Evolutionary conservation across 495 filamentous ascomycete genomes (phyloP).

Genomic region (Daldinia vernicosa): DNA sequence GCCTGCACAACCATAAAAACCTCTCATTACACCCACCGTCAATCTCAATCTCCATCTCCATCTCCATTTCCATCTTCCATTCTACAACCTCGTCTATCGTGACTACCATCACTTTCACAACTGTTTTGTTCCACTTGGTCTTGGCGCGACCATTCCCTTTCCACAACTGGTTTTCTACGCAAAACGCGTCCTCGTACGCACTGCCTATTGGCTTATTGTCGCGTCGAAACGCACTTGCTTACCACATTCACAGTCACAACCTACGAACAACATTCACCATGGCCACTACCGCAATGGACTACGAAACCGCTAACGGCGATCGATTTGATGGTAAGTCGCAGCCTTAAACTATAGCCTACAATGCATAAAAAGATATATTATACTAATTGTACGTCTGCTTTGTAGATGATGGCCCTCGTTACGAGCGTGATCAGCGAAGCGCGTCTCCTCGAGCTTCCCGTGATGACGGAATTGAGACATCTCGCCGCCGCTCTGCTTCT

Average conservation of each 20-base stretch:
- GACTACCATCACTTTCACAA: conserved; percentile 8
- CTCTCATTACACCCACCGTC: conserved; percentile 42
- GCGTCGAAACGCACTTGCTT: conserved; percentile 34
- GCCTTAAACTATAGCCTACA: background rate
- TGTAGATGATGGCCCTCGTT: conserved; percentile 78
- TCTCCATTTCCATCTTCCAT: conserved; percentile 12
- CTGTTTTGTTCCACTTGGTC: conserved; percentile 1
- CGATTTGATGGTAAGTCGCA: conserved; percentile 80
- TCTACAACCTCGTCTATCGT: conserved; percentile 7
- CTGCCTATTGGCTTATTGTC: conserved; percentile 27
- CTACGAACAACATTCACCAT: conserved; percentile 45
- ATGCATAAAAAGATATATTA: background rate
- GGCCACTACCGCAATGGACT: conserved; percentile 75
- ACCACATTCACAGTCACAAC: conserved; percentile 24
- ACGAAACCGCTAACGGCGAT: conserved; percentile 82
- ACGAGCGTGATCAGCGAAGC: conserved; percentile 83
- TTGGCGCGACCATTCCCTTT: conserved; percentile 9
- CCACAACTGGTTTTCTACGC: background rate
- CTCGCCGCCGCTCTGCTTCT: conserved; percentile 78
- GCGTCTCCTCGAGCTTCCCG: conserved; percentile 82
- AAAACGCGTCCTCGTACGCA: conserved; percentile 35
- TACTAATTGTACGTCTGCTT: conserved; percentile 22
- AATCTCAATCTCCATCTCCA: conserved; percentile 10
- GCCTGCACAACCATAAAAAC: conserved; percentile 40
- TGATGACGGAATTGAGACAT: conserved; percentile 70